These are phyloP conservation scores for Skeletonema menzelii DNA, from an alignment of 108 stramenopile species.

Conservation along the genomic window DNA sequence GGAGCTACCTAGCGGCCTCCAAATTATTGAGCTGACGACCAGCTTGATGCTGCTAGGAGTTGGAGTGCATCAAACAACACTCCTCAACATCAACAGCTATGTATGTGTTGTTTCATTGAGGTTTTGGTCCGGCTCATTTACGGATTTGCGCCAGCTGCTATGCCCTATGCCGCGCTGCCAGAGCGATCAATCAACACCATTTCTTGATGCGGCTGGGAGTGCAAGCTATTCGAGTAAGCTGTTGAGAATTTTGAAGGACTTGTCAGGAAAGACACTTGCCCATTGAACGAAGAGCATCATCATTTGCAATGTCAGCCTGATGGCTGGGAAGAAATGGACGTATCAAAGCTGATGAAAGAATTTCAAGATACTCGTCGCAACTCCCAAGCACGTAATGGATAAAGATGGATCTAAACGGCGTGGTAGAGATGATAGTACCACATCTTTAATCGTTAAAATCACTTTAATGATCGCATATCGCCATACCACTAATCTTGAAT, in stretches of 20 bases:
- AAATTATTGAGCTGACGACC: too few relatives aligned
- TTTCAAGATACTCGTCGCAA: background rate
- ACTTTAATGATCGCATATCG: constrained; percentile 58
- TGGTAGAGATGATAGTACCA: background rate
- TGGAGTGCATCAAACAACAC: too few relatives aligned
- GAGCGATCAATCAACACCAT: too few relatives aligned
- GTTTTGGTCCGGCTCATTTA: too few relatives aligned
- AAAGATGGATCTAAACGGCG: background rate
- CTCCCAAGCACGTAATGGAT: background rate
- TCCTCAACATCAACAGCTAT: too few relatives aligned
- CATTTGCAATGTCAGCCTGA: constrained; percentile 3
- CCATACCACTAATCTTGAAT: constrained; percentile 85
- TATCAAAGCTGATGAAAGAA: constrained; percentile 2
- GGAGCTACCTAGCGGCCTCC: too few relatives aligned
- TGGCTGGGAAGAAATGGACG: constrained; percentile 3
- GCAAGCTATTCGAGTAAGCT: constrained; percentile 6
- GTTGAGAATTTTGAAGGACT: background rate
- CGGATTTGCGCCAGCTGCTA: too few relatives aligned
- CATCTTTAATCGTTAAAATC: background rate
- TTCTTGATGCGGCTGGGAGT: constrained; percentile 8
- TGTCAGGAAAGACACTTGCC: too few relatives aligned
- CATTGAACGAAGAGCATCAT: too few relatives aligned
- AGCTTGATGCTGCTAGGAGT: too few relatives aligned
- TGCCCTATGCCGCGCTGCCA: too few relatives aligned
- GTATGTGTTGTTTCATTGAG: too few relatives aligned